Conservation (phyloP, 176 grass and related monocot species). For the Chloris gayana region DNA sequence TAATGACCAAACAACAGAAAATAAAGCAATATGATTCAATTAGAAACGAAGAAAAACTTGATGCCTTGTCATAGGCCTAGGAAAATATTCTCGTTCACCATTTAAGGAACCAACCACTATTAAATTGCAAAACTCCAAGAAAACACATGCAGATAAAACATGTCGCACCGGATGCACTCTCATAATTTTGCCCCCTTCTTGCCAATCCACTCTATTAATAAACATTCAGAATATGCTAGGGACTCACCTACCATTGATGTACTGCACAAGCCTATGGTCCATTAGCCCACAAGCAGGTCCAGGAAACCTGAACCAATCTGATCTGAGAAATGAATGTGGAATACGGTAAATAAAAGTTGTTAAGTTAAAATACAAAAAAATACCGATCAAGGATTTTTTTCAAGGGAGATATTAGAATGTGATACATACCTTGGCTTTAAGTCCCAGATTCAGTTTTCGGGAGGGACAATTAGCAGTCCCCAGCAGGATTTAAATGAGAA, state of each 20-base stretch:
- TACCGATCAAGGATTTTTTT: no score
- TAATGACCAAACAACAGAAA: not conserved
- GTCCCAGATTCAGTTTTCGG: not conserved
- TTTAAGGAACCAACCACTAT: conserved; percentile 15
- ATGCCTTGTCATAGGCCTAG: not conserved
- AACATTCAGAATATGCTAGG: conserved; percentile 12
- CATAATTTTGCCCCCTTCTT: conserved; percentile 14
- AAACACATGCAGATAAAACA: conserved; percentile 13
- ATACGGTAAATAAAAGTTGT: not conserved
- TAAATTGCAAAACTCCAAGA: conserved; percentile 25
- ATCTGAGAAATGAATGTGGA: conserved; percentile 28
- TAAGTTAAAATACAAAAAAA: not conserved
- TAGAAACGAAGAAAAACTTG: not conserved
- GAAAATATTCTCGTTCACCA: not conserved
- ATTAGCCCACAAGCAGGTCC: conserved; percentile 5
- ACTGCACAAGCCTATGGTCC: not conserved
- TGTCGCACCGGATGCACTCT: not conserved
- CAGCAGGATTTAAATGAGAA: not conserved
- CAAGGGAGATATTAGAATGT: not conserved
- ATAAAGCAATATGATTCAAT: conserved; percentile 11
- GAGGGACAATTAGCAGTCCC: not conserved
- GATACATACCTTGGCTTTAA: not conserved
- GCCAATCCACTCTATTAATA: conserved; percentile 20
- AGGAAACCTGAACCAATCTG: conserved; percentile 21
- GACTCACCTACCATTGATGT: conserved; percentile 31